These are phyloP conservation scores for Rhexocercosporidium sp. DNA, from an alignment of 2,329 filamentous ascomycete species.

Conservation along the genomic window DNA sequence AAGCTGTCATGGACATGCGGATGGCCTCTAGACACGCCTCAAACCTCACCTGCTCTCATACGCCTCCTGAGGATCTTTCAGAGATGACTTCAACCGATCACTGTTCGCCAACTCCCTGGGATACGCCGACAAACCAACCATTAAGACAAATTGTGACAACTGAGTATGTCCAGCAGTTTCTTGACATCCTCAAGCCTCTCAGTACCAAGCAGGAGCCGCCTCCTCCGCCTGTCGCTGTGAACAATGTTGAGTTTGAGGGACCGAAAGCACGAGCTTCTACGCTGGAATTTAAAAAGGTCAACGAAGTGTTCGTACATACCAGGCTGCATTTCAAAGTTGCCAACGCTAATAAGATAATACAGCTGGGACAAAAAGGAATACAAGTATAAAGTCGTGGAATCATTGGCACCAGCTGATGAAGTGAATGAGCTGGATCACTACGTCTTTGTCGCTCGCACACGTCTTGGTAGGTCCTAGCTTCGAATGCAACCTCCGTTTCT, in stretches of 20 bases:
- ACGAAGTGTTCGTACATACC: constrained; percentile 31
- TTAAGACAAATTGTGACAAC: constrained; percentile 16
- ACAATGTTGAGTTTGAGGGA: constrained; percentile 16
- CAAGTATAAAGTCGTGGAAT: constrained; percentile 41
- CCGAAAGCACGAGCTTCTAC: constrained; percentile 24
- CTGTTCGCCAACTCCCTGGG: constrained; percentile 11
- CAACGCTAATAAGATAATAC: constrained; percentile 25
- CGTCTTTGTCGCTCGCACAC: constrained; percentile 27
- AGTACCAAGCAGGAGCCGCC: constrained; percentile 22
- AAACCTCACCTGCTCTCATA: constrained; percentile 20
- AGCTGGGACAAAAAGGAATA: constrained; percentile 35
- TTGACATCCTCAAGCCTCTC: constrained; percentile 23
- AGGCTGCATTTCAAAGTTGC: neutral
- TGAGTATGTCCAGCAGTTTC: constrained; percentile 19
- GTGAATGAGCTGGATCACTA: constrained; percentile 25
- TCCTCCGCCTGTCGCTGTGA: constrained; percentile 1
- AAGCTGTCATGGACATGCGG: constrained; percentile 24
- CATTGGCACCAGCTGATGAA: constrained; percentile 21
- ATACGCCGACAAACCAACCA: constrained; percentile 19
- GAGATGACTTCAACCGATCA: constrained; percentile 10
- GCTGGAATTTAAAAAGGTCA: constrained; percentile 31
- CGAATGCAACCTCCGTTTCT: constrained; percentile 6
- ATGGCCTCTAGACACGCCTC: constrained; percentile 20
- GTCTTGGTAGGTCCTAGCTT: constrained; percentile 22
- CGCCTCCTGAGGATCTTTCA: constrained; percentile 18